These are phyloP conservation scores for Solanum phureja DNA, from an alignment of 257 asterid species.

Conservation along the genomic window DNA sequence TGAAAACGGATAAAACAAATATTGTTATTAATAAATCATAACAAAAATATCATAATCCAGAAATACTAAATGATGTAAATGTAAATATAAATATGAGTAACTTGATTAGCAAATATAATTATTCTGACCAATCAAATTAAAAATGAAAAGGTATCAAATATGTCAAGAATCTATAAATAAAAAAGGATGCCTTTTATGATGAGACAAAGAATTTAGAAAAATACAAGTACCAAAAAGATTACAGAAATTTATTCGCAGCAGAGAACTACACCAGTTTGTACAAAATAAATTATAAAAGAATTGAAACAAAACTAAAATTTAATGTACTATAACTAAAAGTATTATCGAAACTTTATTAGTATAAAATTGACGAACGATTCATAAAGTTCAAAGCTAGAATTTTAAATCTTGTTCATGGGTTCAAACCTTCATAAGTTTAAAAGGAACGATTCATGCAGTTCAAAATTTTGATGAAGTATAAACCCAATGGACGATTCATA, in stretches of 20 bases:
- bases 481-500: neutral
- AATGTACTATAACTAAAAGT: neutral
- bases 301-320: neutral
- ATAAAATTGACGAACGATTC: too few species aligned
- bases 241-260: neutral
- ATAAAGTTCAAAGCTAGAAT: neutral
- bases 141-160: neutral
- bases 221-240: neutral
- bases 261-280: neutral
- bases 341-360: neutral
- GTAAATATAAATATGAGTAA: neutral
- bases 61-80: neutral
- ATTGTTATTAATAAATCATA: neutral
- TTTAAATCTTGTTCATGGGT: neutral
- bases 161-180: neutral
- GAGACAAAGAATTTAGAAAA: neutral
- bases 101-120: neutral
- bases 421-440: neutral
- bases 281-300: neutral
- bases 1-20: neutral
- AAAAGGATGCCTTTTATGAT: neutral
- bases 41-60: neutral
- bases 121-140: neutral
- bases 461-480: neutral
- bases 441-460: too few species aligned